phyloP scores from a whole-genome alignment of 1,139 yeast species.

The Ashbya aceris region DNA sequence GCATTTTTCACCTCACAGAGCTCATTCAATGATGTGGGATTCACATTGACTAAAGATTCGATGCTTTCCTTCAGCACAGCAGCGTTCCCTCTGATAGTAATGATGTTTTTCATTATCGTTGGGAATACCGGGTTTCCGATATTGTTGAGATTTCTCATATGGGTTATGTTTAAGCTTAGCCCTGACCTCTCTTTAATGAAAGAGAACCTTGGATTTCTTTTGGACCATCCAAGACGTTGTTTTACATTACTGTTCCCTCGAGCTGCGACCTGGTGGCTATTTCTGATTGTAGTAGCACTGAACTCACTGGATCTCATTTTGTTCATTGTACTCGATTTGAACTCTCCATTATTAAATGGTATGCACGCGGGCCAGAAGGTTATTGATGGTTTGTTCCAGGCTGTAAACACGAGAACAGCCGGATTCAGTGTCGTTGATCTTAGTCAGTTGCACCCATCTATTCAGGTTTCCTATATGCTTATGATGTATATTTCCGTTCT shows the following conservation, averaged over 20 bases:
- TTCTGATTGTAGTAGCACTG: slow-evolving; percentile 58
- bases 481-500: slow-evolving; percentile 98
- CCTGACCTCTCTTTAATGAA: slow-evolving; percentile 54
- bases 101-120: slow-evolving; percentile 63
- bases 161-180: slow-evolving; percentile 64
- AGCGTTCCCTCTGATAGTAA: slow-evolving; percentile 53
- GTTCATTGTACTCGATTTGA: slow-evolving; percentile 68
- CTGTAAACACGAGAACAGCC: slow-evolving; percentile 88
- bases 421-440: slow-evolving; percentile 74
- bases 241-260: slow-evolving; percentile 87
- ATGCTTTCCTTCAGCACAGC: slow-evolving; percentile 57
- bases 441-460: slow-evolving; percentile 71
- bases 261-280: slow-evolving; percentile 92
- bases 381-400: slow-evolving; percentile 79
- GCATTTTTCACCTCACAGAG: slow-evolving; percentile 74
- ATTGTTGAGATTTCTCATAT: slow-evolving; percentile 64
- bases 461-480: slow-evolving; percentile 84
- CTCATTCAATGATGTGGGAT: slow-evolving; percentile 76
- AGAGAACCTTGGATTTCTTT: slow-evolving; percentile 75
- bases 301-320: slow-evolving; percentile 72
- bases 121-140: slow-evolving; percentile 96
- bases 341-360: slow-evolving; percentile 38
- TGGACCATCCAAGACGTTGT: slow-evolving; percentile 96
- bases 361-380: slow-evolving; percentile 62
- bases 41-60: slow-evolving; percentile 70